Evolutionary conservation across 202 grass and related monocot species (phyloP).

Genomic region (Schoenoplectus triqueter): DNA sequence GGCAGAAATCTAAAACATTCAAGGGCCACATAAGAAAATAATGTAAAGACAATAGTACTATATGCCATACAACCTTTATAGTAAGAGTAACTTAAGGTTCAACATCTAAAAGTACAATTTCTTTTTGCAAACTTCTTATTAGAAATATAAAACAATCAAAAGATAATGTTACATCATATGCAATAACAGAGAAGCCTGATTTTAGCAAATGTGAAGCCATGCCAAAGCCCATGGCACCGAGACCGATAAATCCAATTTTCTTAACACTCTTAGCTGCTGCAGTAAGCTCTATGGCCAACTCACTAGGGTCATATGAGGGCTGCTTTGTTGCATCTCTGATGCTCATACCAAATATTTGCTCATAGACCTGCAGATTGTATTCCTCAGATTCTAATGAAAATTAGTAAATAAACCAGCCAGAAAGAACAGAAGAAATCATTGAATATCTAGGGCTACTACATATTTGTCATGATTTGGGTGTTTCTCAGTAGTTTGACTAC

Average conservation of each 20-base stretch:
- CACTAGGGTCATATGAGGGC: slow-evolving; percentile 66
- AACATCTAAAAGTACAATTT: not conserved
- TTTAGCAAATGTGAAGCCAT: slow-evolving; percentile 94
- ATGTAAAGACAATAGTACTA: not conserved
- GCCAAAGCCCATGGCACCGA: slow-evolving; percentile 97
- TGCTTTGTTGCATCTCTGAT: slow-evolving; percentile 71
- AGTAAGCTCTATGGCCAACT: slow-evolving; percentile 62
- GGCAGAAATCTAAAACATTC: not conserved
- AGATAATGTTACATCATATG: slow-evolving; percentile 75
- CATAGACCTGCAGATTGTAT: slow-evolving; percentile 62
- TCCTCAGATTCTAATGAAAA: slow-evolving; percentile 38
- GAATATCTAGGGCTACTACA: slow-evolving; percentile 14
- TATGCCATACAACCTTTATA: not conserved
- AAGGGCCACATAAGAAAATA: not conserved
- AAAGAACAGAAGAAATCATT: not conserved
- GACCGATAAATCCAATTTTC: slow-evolving; percentile 86
- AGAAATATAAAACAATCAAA: not conserved
- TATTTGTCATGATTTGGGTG: not conserved
- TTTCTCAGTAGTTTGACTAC: not conserved
- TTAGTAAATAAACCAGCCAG: slow-evolving; percentile 15
- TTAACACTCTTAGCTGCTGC: slow-evolving; percentile 60
- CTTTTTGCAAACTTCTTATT: not conserved
- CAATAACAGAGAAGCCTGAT: slow-evolving; percentile 76
- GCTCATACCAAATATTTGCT: slow-evolving; percentile 78
- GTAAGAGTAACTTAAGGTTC: not conserved